Evolutionary conservation across 2,329 filamentous ascomycete genomes (phyloP).

Genomic region (Cytospora mali): DNA sequence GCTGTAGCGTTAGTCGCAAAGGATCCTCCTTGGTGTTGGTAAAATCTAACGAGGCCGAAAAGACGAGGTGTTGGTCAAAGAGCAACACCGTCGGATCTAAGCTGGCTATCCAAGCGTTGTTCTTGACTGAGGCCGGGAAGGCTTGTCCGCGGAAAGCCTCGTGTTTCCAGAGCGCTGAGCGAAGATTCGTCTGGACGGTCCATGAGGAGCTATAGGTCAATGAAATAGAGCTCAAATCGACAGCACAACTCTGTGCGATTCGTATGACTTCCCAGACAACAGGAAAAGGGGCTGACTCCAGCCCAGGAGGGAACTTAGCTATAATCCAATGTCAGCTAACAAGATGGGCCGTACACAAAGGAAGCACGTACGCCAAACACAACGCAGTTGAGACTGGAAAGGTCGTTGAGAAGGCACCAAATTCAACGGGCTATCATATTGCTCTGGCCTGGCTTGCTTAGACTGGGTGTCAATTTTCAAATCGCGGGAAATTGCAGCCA

Average conservation of each 20-base stretch:
- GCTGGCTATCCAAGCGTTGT: constrained; percentile 50
- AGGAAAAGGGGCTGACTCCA: constrained; percentile 50
- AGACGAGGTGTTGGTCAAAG: constrained; percentile 40
- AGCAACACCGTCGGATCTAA: constrained; percentile 38
- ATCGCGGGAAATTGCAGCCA: neutral
- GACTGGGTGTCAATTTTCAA: neutral
- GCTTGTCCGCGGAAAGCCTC: constrained; percentile 45
- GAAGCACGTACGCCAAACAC: neutral
- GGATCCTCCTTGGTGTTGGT: constrained; percentile 42
- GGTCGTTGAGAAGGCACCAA: neutral
- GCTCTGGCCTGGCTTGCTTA: neutral
- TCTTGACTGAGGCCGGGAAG: constrained; percentile 50
- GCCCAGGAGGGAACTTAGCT: constrained; percentile 44
- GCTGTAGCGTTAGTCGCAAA: constrained; percentile 51
- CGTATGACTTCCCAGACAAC: constrained; percentile 57
- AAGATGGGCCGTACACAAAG: neutral
- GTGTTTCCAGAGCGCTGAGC: constrained; percentile 44
- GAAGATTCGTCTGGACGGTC: constrained; percentile 48
- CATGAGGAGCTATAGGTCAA: constrained; percentile 45
- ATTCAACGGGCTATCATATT: neutral
- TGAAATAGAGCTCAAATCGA: constrained; percentile 42
- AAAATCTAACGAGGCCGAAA: constrained; percentile 47
- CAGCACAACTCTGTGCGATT: constrained; percentile 48
- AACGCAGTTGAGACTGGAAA: neutral
- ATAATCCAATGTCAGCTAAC: constrained; percentile 10